These are phyloP conservation scores for Persicaria maculosa DNA, from an alignment of 148 eudicot species.

Conservation along the genomic window DNA sequence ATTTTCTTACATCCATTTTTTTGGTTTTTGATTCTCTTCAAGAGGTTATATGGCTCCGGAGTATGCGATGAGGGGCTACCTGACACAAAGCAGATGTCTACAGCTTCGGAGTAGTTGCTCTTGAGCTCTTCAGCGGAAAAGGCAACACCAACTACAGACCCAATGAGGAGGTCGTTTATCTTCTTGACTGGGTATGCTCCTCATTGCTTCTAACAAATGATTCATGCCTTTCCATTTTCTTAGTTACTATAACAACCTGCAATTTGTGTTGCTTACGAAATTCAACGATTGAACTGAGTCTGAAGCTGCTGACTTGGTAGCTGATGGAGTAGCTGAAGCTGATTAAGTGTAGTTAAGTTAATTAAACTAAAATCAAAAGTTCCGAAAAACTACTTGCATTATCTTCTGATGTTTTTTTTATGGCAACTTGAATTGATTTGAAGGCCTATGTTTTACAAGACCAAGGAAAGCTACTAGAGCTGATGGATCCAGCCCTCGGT, in stretches of 20 bases:
- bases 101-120: slow-evolving; percentile 70
- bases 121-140: slow-evolving; percentile 81
- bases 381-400: too few relatives aligned
- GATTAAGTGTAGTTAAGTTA: too few relatives aligned
- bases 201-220: too few relatives aligned
- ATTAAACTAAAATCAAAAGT: too few relatives aligned
- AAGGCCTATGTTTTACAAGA: slow-evolving; percentile 83
- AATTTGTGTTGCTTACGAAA: too few relatives aligned
- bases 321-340: too few relatives aligned
- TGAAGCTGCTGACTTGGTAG: too few relatives aligned
- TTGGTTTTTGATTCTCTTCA: background rate
- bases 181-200: slow-evolving; percentile 74
- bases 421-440: background rate
- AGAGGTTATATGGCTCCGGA: slow-evolving; percentile 97
- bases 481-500: too few relatives aligned
- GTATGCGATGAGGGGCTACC: slow-evolving; percentile 87
- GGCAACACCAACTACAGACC: slow-evolving; percentile 74
- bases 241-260: too few relatives aligned
- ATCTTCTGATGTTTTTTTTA: too few relatives aligned
- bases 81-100: slow-evolving; percentile 93
- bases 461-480: slow-evolving; percentile 27
- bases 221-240: background rate
- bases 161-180: slow-evolving; percentile 70
- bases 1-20: background rate
- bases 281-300: too few relatives aligned